A percentile compares a stretch with the other conserved stretches of the same genome.
Conservation (phyloP, 208 protist genomes). For the Leptomonas pyrrhocoris region DNA sequence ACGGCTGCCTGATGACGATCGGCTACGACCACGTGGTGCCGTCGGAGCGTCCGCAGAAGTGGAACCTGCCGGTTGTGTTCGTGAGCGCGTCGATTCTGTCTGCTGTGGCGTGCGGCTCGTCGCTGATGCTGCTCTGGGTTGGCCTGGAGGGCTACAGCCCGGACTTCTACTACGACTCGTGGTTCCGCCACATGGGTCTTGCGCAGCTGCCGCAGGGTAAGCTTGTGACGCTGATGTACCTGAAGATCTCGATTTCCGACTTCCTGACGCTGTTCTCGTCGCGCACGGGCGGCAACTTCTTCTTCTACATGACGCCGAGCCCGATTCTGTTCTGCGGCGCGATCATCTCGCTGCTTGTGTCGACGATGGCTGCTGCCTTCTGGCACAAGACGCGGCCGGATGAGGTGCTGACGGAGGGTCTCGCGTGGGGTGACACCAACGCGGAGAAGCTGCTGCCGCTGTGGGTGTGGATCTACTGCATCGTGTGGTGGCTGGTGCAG, state of each 20-base stretch:
- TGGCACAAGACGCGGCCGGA: conserved; percentile 68
- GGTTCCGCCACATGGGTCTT: conserved; percentile 66
- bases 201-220: conserved; percentile 69
- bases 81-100: conserved; percentile 58
- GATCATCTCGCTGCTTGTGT: conserved; percentile 69
- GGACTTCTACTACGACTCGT: conserved; percentile 54
- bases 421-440: conserved; percentile 58
- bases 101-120: conserved; percentile 68
- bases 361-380: conserved; percentile 72
- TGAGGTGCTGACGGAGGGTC: conserved; percentile 68
- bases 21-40: conserved; percentile 70
- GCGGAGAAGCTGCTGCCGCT: conserved; percentile 73
- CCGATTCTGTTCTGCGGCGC: conserved; percentile 66
- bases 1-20: conserved; percentile 79
- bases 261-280: conserved; percentile 92
- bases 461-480: conserved; percentile 91
- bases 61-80: conserved; percentile 75
- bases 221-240: conserved; percentile 85
- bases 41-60: conserved; percentile 60
- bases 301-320: conserved; percentile 70
- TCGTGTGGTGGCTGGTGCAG: conserved; percentile 92
- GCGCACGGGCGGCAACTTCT: conserved; percentile 77
- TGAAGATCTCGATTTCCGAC: conserved; percentile 90
- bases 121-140: conserved; percentile 70
- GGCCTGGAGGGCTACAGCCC: conserved; percentile 56